Conservation (phyloP, 163 green algal species). For the Coccomyxa subellipsoidea region DNA sequence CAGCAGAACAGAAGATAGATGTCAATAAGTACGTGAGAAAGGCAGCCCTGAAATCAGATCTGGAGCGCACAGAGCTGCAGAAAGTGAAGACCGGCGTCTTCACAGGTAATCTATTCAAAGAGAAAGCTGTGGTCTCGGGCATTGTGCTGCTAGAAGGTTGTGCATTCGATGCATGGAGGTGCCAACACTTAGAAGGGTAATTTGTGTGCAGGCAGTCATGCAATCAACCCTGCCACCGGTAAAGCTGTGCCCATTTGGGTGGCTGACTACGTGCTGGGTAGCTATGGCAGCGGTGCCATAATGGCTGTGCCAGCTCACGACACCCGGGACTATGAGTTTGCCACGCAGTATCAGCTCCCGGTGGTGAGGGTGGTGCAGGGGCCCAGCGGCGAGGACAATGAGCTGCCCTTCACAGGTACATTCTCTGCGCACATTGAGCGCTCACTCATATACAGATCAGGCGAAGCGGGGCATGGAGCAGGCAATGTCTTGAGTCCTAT, state of each 20-base stretch:
- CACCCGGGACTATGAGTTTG: constrained; percentile 90
- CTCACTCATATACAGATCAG: neutral
- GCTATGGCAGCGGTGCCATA: constrained; percentile 93
- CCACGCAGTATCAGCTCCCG: constrained; percentile 68
- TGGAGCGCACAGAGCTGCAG: constrained; percentile 88
- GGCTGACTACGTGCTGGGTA: constrained; percentile 95
- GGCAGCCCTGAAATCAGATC: constrained; percentile 82
- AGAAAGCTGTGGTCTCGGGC: no score
- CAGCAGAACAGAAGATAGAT: constrained; percentile 31
- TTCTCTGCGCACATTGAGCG: neutral
- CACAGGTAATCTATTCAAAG: constrained; percentile 79
- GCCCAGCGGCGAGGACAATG: constrained; percentile 20
- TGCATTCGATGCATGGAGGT: no score
- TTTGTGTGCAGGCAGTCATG: constrained; percentile 61
- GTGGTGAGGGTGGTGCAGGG: constrained; percentile 69
- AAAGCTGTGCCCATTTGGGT: constrained; percentile 91
- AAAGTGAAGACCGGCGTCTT: constrained; percentile 93
- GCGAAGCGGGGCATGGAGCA: no score
- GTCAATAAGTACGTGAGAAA: constrained; percentile 77
- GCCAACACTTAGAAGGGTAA: no score
- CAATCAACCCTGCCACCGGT: constrained; percentile 81
- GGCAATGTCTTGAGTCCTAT: no score
- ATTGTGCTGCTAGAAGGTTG: no score
- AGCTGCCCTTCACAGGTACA: constrained; percentile 51
- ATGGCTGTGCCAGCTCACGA: constrained; percentile 98